Evolutionary conservation across 2,329 filamentous ascomycete genomes (phyloP), one percentile per base, ranked within the genome.

Genomic region (Cladosporium sp.): DNA sequence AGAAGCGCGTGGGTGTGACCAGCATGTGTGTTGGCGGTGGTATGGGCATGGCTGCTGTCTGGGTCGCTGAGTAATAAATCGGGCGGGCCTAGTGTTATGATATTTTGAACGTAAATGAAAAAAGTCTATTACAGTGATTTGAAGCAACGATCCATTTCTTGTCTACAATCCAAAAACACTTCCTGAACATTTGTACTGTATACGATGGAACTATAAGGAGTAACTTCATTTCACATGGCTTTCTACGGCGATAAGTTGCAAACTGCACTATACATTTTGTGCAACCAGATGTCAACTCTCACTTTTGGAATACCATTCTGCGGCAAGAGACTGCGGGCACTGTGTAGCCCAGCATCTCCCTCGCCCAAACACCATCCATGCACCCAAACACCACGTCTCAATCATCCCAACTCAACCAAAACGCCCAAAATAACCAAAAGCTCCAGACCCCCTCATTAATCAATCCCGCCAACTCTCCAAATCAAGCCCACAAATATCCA

Each of bases 11-110:
- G 68, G 95, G 95, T 61, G 88, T 97, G 51, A 97, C 92, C 34
- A 94, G 90, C 79, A 98, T 98, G 95, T 99, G 95, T 78, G 83
- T 98, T 59, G 95, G 94, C 61, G 98, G 94, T 2, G 94, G 93
- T 28, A 98, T 98, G 95, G 94, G 94, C 62, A 96, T 97, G 92
- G 93, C 93, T 66, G 92, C 93, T 68, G 90, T 97, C 67, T 97
- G 93, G 93, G 93, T 97, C 71, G 92, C 92, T 3, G 93, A 97
- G 84, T 96, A 92, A 64, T 96, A 92, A 64, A 61, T 47, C 21
- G 1, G 0, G 12, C 7, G 24, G 41, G 6, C 7, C n/a, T 21
- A 4, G 4, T 59, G 57, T 59, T 28, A 59, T 38, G 57, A 59
- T 59, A 47, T 21, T 1, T 18, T 1, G n/a, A 41, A 59, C 21